Evolutionary conservation across 768 basidiomycete genomes (phyloP).

Genomic region (button mushroom (Agaricus bisporus)): DNA sequence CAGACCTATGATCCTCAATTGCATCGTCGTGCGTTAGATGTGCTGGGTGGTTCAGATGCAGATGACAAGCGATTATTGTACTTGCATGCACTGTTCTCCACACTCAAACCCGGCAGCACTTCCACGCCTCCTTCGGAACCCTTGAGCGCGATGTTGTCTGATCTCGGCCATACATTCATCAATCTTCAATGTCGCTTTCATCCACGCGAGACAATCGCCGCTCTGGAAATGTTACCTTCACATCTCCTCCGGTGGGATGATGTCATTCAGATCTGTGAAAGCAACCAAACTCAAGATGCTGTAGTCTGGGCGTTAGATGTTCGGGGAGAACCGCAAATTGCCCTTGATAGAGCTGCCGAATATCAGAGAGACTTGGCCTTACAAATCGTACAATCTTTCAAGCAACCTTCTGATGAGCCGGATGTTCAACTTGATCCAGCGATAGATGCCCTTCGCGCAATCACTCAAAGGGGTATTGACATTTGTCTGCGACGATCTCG

Average conservation of each 20-base stretch:
- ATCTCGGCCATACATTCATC: constrained; percentile 59
- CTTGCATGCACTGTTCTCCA: constrained; percentile 60
- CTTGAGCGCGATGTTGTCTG: constrained; percentile 42
- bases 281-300: constrained; percentile 60
- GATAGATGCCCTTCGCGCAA: constrained; percentile 46
- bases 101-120: constrained; percentile 36
- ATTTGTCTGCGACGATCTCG: constrained; percentile 70
- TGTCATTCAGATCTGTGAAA: constrained; percentile 61
- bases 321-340: constrained; percentile 53
- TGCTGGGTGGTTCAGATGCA: constrained; percentile 32
- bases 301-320: constrained; percentile 77
- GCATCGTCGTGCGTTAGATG: constrained; percentile 58
- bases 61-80: constrained; percentile 67
- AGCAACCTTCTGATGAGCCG: constrained; percentile 26
- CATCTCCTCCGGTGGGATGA: constrained; percentile 51
- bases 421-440: constrained; percentile 23
- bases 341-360: constrained; percentile 58
- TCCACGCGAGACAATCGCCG: constrained; percentile 54
- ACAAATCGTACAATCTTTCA: constrained; percentile 38
- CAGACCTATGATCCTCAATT: constrained; percentile 61
- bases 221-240: constrained; percentile 49
- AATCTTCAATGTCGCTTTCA: constrained; percentile 68
- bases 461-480: constrained; percentile 55
- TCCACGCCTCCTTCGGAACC: constrained; percentile 16
- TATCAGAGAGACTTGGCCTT: constrained; percentile 35